Base-by-base conservation (phyloP, 331 rosid genomes). In the Malus hybrid region DNA sequence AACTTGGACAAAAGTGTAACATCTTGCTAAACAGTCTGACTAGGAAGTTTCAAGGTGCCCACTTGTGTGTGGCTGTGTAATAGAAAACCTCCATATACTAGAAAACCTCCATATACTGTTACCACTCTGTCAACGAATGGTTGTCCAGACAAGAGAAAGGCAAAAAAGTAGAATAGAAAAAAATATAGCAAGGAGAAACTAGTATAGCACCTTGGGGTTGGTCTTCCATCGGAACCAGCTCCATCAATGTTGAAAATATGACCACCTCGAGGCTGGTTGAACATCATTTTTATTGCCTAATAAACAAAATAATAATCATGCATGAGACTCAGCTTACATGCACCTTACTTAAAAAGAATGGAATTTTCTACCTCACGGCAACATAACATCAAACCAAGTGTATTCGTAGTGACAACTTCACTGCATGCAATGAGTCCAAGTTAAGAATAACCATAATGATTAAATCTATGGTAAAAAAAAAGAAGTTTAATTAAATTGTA, bases 191-290 rank as follows among this genome's bases (percentile, higher is more conserved):
- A 44, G 33, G 16, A 65, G 72, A 62, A 69, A 52, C 67, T 19
- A 10, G 44, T 60, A 71, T 32, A 59, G 64, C 62, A 94, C 96
- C 99, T 90, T 3, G 99, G 99, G 48, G 99, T 94, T 63, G 99
- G 99, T 85, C 95, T 85, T 81, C 99, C 99, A 81, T 94, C 97
- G 24, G 99, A 92, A 86, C 97, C 99, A 16, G 99, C 99, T 76
- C 97, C 99, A 72, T 94, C 99, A 71, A 94, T 90, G 84, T 92
- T 94, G 89, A 94, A 94, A 75, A 94, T 79, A 84, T 92, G 99
- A 72, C 99, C 99, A 55, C 99, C 99, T 7, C 93, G 86, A 67
- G 90, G 90, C 79, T 94, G 97, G 84, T 78, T 85, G 76, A 73
- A 84, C 99, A 94, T 94, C 95, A 91, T 86, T 81, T 90, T 92